Evolutionary conservation across 1,139 yeast genomes (phyloP).

Genomic region (Blastobotrys apis): DNA sequence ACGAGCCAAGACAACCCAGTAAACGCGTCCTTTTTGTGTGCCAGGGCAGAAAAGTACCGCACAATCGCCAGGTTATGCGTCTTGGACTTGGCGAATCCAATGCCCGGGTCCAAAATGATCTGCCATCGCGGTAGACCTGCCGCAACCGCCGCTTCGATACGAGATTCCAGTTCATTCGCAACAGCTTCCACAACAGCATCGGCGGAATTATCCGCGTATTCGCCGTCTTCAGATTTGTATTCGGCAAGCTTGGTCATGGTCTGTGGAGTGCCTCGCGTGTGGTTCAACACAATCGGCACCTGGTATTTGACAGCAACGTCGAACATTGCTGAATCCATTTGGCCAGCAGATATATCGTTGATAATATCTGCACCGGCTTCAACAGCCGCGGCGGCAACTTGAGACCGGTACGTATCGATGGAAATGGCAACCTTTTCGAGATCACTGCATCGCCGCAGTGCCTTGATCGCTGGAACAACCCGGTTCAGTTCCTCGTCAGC

Average conservation of each 20-base stretch:
- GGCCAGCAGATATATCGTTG: conserved; percentile 87
- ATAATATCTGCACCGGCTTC: conserved; percentile 83
- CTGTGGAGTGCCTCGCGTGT: conserved; percentile 76
- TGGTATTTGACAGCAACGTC: conserved; percentile 55
- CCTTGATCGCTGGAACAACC: conserved; percentile 64
- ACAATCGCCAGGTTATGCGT: conserved; percentile 66
- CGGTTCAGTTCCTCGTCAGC: conserved; percentile 57
- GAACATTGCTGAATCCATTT: conserved; percentile 61
- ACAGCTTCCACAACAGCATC: conserved; percentile 45
- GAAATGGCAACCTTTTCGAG: conserved; percentile 55
- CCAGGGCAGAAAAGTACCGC: conserved; percentile 42
- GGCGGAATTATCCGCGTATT: conserved; percentile 26
- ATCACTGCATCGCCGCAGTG: conserved; percentile 46
- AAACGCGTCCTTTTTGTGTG: conserved; percentile 35
- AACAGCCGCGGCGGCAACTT: conserved; percentile 67
- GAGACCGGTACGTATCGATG: conserved; percentile 76
- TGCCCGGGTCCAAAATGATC: conserved; percentile 85
- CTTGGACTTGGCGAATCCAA: conserved; percentile 83
- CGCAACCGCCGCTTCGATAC: conserved; percentile 52
- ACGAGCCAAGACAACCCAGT: conserved; percentile 58
- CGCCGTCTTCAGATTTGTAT: conserved; percentile 43
- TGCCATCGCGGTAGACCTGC: conserved; percentile 85
- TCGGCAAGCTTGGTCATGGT: conserved; percentile 62
- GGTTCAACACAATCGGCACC: conserved; percentile 79
- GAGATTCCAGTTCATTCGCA: conserved; percentile 58